Conservation (phyloP, 2,329 filamentous ascomycete species). For the Passalora sequoiae region DNA sequence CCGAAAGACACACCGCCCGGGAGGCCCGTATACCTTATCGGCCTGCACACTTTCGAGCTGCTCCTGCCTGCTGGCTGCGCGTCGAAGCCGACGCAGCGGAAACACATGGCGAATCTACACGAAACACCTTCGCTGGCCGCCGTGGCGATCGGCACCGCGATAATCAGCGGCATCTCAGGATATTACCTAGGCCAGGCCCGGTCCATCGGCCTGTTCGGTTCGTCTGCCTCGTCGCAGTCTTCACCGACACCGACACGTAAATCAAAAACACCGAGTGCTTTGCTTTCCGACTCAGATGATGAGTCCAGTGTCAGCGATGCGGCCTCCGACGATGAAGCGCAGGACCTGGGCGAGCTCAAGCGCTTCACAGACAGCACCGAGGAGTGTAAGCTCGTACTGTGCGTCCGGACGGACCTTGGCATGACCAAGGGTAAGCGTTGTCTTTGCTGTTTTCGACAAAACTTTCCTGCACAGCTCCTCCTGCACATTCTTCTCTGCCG, state of each 20-base stretch:
- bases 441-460: conserved; percentile 10
- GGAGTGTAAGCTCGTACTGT: conserved; percentile 90
- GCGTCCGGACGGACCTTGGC: conserved; percentile 87
- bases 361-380: conserved; percentile 54
- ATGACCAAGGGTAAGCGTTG: conserved; percentile 87
- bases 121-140: conserved; percentile 50
- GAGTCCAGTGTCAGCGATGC: conserved; percentile 36
- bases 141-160: conserved; percentile 66
- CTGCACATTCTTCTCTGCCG: no score
- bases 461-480: conserved; percentile 5
- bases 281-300: conserved; percentile 28
- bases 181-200: conserved; percentile 65
- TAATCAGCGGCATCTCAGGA: conserved; percentile 68
- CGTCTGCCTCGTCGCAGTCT: conserved; percentile 53
- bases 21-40: background rate
- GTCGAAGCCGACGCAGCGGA: no score
- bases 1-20: no score
- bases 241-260: conserved; percentile 29
- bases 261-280: conserved; percentile 9
- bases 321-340: conserved; percentile 27
- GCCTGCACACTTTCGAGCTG: no score
- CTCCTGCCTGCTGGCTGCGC: no score
- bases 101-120: background rate
- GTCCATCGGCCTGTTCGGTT: conserved; percentile 68
- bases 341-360: conserved; percentile 43